Conservation (phyloP, 345 rosid genomes). For the Aquilaria malaccensis region DNA sequence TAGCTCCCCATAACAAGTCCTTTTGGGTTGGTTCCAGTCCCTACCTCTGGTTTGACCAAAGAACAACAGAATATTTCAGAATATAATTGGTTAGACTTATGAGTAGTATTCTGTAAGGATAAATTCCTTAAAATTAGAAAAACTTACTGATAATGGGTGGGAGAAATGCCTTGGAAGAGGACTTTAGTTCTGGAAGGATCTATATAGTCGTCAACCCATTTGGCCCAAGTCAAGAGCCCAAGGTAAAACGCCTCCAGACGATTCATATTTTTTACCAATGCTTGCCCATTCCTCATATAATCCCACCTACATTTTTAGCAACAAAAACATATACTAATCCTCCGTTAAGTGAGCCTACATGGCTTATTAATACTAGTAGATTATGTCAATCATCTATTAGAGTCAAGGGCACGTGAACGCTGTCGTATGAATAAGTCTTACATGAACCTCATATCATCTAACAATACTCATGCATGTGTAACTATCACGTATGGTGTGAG, state of each 20-base stretch:
- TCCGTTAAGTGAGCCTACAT: too few relatives aligned
- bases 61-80: not conserved
- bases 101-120: too few relatives aligned
- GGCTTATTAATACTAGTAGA: too few relatives aligned
- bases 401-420: too few relatives aligned
- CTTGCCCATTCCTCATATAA: conserved; percentile 51
- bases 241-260: conserved; percentile 62
- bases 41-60: conserved; percentile 39
- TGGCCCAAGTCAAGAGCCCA: conserved; percentile 79
- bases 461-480: too few relatives aligned
- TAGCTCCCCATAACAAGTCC: conserved; percentile 54
- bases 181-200: conserved; percentile 58
- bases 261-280: conserved; percentile 54
- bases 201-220: conserved; percentile 74
- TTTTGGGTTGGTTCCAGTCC: conserved; percentile 73
- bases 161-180: conserved; percentile 94
- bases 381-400: too few relatives aligned
- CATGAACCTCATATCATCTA: too few relatives aligned
- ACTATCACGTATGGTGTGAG: too few relatives aligned
- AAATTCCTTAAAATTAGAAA: not conserved
- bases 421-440: too few relatives aligned
- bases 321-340: not conserved
- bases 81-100: too few relatives aligned
- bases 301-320: conserved; percentile 55
- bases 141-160: conserved; percentile 82